A percentile compares a stretch with the other conserved stretches of the same genome.
Evolutionary conservation across 306 rosid species (phyloP).

Genomic region (Datisca glomerata): DNA sequence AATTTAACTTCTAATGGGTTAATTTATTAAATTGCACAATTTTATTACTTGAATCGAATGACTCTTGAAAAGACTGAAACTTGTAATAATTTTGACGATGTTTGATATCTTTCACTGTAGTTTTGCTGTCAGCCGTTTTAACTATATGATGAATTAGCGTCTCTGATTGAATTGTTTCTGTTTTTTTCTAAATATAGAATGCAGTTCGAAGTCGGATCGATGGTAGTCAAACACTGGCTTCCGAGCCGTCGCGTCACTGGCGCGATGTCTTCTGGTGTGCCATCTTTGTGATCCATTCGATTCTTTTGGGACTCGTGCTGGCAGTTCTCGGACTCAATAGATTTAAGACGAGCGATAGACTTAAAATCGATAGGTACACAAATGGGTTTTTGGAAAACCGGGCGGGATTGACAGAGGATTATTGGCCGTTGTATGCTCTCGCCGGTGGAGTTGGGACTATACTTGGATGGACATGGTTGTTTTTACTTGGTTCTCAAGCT

Average conservation of each 20-base stretch:
- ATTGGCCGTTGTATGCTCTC: constrained; percentile 81
- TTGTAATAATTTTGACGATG: not conserved
- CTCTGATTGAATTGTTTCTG: constrained; percentile 4
- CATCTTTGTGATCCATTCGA: constrained; percentile 56
- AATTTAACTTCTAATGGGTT: not conserved
- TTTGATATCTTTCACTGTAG: not conserved
- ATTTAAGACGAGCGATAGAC: constrained; percentile 59
- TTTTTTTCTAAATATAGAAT: constrained; percentile 18
- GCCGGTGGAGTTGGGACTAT: constrained; percentile 71
- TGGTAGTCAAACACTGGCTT: constrained; percentile 31
- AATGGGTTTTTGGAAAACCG: constrained; percentile 38
- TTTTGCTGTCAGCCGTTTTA: not conserved
- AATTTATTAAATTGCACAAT: not conserved
- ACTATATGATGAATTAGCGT: not conserved
- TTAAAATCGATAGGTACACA: constrained; percentile 68
- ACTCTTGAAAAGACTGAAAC: not conserved
- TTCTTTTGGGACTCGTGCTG: constrained; percentile 49
- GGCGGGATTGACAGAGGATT: constrained; percentile 63
- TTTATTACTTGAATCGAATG: not conserved
- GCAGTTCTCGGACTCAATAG: constrained; percentile 70
- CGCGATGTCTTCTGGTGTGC: constrained; percentile 85
- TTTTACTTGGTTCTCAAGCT: constrained; percentile 59
- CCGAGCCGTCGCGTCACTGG: constrained; percentile 62
- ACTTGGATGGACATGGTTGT: constrained; percentile 84
- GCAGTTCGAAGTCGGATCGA: constrained; percentile 30